These are phyloP conservation scores for Monilinia laxa DNA, from an alignment of 2,329 filamentous ascomycete species.

Conservation along the genomic window DNA sequence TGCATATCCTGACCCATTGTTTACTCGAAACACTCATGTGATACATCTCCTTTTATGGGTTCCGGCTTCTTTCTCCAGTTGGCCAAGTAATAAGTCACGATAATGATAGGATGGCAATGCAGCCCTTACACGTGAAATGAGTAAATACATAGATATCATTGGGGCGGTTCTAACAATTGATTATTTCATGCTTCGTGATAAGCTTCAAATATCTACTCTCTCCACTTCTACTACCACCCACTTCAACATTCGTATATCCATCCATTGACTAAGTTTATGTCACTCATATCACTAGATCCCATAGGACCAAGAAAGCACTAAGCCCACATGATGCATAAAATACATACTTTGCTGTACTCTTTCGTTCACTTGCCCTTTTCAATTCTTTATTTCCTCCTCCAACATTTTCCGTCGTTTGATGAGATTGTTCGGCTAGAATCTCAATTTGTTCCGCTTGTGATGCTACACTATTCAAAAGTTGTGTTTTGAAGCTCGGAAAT, in stretches of 20 bases:
- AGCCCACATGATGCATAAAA: conserved; percentile 78
- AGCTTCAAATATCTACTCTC: not conserved
- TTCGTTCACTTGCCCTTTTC: conserved; percentile 73
- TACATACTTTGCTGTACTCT: conserved; percentile 72
- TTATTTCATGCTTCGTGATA: not conserved
- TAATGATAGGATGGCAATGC: not conserved
- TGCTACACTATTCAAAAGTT: conserved; percentile 80
- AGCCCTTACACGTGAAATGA: not conserved
- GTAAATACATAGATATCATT: not conserved
- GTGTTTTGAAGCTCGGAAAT: conserved; percentile 90
- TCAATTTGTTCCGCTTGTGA: conserved; percentile 88
- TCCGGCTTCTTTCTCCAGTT: not conserved
- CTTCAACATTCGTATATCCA: too few species aligned
- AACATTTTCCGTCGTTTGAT: conserved; percentile 80
- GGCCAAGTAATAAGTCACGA: not conserved
- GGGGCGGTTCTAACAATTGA: conserved; percentile 4
- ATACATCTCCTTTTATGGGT: not conserved
- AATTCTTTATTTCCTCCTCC: conserved; percentile 87
- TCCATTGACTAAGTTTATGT: not conserved
- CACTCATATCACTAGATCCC: conserved; percentile 66
- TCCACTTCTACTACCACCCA: not conserved
- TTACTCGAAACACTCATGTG: not conserved
- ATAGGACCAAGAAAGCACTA: conserved; percentile 71
- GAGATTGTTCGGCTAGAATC: conserved; percentile 81
- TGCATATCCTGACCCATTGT: not conserved